Evolutionary conservation across 805 yeast species (phyloP).

Genomic region (Tetrapisispora fleetii): DNA sequence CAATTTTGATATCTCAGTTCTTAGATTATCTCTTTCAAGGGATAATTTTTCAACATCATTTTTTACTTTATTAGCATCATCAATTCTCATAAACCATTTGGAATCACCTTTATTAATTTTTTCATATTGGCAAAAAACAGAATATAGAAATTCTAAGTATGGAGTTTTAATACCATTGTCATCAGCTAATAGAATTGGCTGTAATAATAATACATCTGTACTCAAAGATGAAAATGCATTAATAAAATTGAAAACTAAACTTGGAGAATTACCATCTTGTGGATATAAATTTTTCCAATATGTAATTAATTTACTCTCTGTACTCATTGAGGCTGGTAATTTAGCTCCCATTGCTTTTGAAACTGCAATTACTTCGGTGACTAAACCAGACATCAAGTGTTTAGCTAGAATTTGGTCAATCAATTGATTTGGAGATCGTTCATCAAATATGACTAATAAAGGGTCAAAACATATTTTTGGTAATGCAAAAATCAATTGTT

Average conservation of each 20-base stretch:
- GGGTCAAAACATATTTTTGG: constrained; percentile 75
- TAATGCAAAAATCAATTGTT: constrained; percentile 80
- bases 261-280: constrained; percentile 39
- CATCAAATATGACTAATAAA: constrained; percentile 62
- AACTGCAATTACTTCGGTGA: constrained; percentile 63
- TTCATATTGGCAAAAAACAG: constrained; percentile 57
- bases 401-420: constrained; percentile 66
- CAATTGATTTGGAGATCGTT: constrained; percentile 49
- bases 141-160: constrained; percentile 77
- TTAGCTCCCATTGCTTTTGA: constrained; percentile 71
- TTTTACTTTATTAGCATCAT: constrained; percentile 1
- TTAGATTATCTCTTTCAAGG: constrained; percentile 9
- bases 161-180: constrained; percentile 82
- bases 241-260: constrained; percentile 56
- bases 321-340: constrained; percentile 50
- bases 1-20: constrained; percentile 9
- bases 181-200: constrained; percentile 85
- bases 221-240: constrained; percentile 45
- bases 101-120: constrained; percentile 37
- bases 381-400: constrained; percentile 73
- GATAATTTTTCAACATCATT: constrained; percentile 1
- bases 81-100: constrained; percentile 23
- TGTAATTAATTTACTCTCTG: constrained; percentile 47
- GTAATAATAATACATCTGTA: constrained; percentile 67
- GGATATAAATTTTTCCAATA: constrained; percentile 44